A percentile compares a stretch with the other conserved stretches of the same genome.
Evolutionary conservation across 1,284 basidiomycete species (phyloP).

Genomic region (Mycena citricolor): DNA sequence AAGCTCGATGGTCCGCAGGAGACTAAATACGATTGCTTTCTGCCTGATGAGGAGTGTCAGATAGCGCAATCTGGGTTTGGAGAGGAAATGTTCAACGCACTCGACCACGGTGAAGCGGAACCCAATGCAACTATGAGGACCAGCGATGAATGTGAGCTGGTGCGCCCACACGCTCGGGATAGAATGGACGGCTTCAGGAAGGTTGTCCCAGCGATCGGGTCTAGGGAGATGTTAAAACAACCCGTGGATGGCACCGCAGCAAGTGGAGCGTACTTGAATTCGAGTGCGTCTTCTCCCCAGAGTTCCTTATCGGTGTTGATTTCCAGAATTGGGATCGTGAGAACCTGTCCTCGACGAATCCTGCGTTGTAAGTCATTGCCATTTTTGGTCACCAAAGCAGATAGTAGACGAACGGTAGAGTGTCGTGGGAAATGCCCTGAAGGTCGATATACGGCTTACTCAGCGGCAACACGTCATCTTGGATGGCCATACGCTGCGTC

Average conservation of each 20-base stretch:
- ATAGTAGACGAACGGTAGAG: slow-evolving; percentile 32
- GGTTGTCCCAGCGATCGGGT: background rate
- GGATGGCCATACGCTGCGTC: slow-evolving; percentile 20
- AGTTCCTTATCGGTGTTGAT: slow-evolving; percentile 8
- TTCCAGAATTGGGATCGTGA: slow-evolving; percentile 8
- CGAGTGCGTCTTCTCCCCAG: slow-evolving; percentile 14
- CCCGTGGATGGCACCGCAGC: background rate
- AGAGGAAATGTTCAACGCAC: no score
- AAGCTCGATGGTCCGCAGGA: no score
- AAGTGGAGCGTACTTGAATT: background rate
- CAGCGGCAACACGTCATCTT: slow-evolving; percentile 63
- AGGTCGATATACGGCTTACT: slow-evolving; percentile 42
- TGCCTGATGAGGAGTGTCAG: no score
- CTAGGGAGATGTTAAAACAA: slow-evolving; percentile 1
- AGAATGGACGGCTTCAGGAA: background rate
- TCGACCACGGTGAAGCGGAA: slow-evolving; percentile 51
- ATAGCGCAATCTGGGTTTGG: no score
- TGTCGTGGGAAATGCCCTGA: slow-evolving; percentile 37
- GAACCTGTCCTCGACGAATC: slow-evolving; percentile 9
- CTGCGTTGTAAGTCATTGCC: slow-evolving; percentile 8
- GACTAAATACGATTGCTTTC: no score
- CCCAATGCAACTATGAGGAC: background rate
- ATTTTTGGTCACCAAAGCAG: no score
- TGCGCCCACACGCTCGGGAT: background rate
- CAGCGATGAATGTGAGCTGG: background rate